A percentile compares a stretch with the other conserved stretches of the same genome.
phyloP scores from a whole-genome alignment of 1,284 basidiomycete species.

The Taiwanofungus camphoratus region DNA sequence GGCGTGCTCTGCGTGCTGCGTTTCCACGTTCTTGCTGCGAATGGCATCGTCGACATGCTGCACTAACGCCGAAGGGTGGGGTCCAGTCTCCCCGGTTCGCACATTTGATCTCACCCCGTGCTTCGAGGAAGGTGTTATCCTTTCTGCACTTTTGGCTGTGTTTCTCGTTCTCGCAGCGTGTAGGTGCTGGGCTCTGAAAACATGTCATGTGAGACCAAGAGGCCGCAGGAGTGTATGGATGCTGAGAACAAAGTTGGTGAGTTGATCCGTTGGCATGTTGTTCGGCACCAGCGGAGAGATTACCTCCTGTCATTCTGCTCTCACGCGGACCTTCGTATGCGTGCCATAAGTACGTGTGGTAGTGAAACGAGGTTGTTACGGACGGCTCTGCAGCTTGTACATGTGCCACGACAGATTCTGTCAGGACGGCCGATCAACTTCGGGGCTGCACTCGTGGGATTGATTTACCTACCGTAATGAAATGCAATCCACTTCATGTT shows the following conservation, averaged over 20 bases:
- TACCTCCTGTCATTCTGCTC: neutral
- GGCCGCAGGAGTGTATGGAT: conserved; percentile 39
- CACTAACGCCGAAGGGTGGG: conserved; percentile 57
- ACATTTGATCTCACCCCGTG: conserved; percentile 82
- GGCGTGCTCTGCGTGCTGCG: conserved; percentile 23
- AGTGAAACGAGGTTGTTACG: too few relatives aligned
- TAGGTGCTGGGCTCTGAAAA: conserved; percentile 31
- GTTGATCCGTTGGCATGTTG: conserved; percentile 22
- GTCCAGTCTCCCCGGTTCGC: conserved; percentile 50
- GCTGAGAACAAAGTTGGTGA: conserved; percentile 58
- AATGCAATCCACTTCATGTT: too few relatives aligned
- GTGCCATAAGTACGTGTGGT: too few relatives aligned
- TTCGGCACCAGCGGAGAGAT: neutral
- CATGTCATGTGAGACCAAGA: conserved; percentile 25
- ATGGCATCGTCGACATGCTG: conserved; percentile 31
- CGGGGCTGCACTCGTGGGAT: too few relatives aligned
- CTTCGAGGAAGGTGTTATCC: conserved; percentile 71
- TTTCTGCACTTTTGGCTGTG: conserved; percentile 46
- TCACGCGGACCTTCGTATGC: too few relatives aligned
- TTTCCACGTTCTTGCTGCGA: conserved; percentile 16
- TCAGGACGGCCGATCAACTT: too few relatives aligned
- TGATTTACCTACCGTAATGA: too few relatives aligned
- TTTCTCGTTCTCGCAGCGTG: conserved; percentile 40
- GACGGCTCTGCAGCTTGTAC: too few relatives aligned
- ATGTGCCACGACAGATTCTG: too few relatives aligned